phyloP scores from a whole-genome alignment of 176 grass and related monocot genomes.

The Oropetium thomaeum region DNA sequence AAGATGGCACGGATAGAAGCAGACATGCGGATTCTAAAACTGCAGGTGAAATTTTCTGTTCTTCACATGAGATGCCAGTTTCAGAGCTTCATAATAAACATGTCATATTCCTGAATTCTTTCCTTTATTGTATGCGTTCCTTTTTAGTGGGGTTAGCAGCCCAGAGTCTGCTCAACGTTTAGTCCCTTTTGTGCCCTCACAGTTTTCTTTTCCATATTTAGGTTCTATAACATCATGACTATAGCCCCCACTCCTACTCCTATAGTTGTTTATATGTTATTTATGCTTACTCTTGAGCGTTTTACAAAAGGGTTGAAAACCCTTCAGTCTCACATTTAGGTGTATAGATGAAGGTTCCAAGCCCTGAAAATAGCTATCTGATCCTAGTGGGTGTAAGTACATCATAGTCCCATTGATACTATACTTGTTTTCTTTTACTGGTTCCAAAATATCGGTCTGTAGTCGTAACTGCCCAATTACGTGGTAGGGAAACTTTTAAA shows the following conservation, averaged over 20 bases:
- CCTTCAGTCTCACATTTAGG: not conserved
- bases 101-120: not conserved
- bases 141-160: not conserved
- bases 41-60: slow-evolving; percentile 69
- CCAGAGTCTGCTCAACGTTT: not conserved
- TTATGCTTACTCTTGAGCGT: not conserved
- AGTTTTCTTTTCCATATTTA: not conserved
- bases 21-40: slow-evolving; percentile 89
- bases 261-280: slow-evolving; percentile 5
- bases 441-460: not conserved
- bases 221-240: not conserved
- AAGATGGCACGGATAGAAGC: slow-evolving; percentile 72
- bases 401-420: not conserved
- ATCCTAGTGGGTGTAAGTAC: not conserved
- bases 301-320: slow-evolving; percentile 28
- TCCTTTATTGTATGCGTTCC: not conserved
- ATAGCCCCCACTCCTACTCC: not conserved
- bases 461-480: not conserved
- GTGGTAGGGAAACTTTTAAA: not conserved
- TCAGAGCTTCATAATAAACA: slow-evolving; percentile 11
- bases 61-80: not conserved
- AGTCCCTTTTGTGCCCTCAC: not conserved
- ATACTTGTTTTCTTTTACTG: not conserved
- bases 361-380: not conserved
- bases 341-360: not conserved